Conservation (phyloP, 108 stramenopile species). For the Nannochloropsis gaditana region DNA sequence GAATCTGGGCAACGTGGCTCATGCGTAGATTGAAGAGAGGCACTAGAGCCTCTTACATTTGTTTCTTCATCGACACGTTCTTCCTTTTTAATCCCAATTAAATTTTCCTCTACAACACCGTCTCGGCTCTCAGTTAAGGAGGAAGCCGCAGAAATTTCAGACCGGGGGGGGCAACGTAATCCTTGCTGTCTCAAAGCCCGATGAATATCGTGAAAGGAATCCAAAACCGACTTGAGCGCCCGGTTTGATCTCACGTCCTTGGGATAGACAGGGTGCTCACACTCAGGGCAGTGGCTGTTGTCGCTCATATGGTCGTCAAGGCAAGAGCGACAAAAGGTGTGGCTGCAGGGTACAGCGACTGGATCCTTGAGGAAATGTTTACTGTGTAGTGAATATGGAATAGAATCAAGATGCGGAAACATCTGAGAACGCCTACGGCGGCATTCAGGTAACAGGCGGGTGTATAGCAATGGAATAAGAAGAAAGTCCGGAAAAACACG, state of each 20-base stretch:
- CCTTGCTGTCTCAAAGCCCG: conserved; percentile 2
- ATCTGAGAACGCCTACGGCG: no score
- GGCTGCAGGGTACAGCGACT: conserved; percentile 31
- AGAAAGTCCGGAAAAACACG: no score
- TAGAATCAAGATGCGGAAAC: background rate
- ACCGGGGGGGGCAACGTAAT: background rate
- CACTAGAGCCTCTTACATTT: background rate
- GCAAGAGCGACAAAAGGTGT: conserved; percentile 35
- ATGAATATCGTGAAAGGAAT: background rate
- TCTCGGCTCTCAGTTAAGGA: background rate
- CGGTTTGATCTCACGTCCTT: conserved; percentile 27
- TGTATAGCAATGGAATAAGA: no score
- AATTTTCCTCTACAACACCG: background rate
- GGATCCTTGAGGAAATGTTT: conserved; percentile 25
- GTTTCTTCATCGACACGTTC: background rate
- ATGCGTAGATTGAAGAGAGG: background rate
- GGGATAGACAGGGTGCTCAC: conserved; percentile 25
- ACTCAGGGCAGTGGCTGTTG: conserved; percentile 28
- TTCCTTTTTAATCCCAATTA: background rate
- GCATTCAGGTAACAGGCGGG: no score
- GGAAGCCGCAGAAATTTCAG: background rate
- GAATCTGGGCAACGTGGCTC: background rate
- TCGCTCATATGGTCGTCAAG: conserved; percentile 26
- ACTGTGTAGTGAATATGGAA: conserved; percentile 8
- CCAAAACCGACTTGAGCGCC: background rate